Evolutionary conservation across 169 alveolate genomes (phyloP).

Genomic region (Plasmodium falciparum): DNA sequence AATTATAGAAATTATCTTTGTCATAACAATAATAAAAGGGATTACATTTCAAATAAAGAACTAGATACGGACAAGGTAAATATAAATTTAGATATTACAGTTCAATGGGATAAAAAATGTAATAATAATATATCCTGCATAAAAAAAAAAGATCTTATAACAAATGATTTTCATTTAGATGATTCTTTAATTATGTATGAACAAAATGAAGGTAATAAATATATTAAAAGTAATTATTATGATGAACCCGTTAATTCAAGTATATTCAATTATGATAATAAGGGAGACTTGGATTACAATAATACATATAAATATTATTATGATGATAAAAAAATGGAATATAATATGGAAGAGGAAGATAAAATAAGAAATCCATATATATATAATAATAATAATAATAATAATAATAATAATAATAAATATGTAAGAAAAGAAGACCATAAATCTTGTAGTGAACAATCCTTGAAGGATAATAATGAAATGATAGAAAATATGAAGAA

Average conservation of each 20-base stretch:
- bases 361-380: neutral
- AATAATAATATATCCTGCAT: neutral
- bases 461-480: too few species aligned
- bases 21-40: neutral
- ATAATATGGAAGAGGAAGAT: neutral
- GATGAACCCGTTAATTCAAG: neutral
- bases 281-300: neutral
- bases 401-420: neutral
- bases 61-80: slow-evolving; percentile 4
- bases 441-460: too few species aligned
- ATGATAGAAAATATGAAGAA: too few species aligned
- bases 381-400: slow-evolving; percentile 1
- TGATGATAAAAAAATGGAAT: neutral
- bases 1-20: neutral
- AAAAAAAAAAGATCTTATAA: neutral
- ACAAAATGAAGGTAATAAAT: neutral
- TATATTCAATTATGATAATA: neutral
- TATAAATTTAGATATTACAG: slow-evolving; percentile 45
- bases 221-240: neutral
- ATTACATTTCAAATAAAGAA: neutral
- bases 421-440: too few species aligned
- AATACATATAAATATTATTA: neutral
- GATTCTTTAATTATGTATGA: neutral
- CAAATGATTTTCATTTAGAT: neutral
- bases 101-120: slow-evolving; percentile 42